Evolutionary conservation across 257 asterid species (phyloP).

Genomic region (Nicotiana noctiflora): DNA sequence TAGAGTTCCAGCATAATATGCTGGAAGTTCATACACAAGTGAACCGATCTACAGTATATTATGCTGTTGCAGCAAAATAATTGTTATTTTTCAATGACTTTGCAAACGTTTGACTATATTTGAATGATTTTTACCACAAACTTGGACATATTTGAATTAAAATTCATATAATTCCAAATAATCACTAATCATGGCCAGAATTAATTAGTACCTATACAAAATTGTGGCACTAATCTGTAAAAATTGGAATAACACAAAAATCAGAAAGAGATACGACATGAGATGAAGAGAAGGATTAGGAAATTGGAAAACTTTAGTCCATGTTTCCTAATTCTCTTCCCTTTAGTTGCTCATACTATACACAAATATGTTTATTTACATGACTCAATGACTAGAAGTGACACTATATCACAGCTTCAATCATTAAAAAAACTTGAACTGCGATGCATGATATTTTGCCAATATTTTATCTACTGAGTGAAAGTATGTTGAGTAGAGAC

Average conservation of each 20-base stretch:
- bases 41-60: no score
- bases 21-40: no score
- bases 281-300: background rate
- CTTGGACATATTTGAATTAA: background rate
- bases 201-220: conserved; percentile 7
- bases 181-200: conserved; percentile 2
- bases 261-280: background rate
- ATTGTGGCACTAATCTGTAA: conserved; percentile 5
- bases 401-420: conserved; percentile 6
- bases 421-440: conserved; percentile 12
- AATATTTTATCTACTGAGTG: background rate
- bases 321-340: background rate
- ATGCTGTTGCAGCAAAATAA: no score
- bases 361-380: background rate
- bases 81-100: no score
- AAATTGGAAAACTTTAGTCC: background rate
- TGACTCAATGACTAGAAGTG: background rate
- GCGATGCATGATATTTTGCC: background rate
- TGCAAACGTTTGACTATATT: no score
- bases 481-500: conserved; percentile 24
- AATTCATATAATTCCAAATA: background rate
- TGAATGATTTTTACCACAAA: no score
- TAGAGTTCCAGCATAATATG: no score
- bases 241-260: background rate
- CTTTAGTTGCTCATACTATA: background rate